Conservation (phyloP, 106 monocot genomes). For the Dioscorea dumetorum region DNA sequence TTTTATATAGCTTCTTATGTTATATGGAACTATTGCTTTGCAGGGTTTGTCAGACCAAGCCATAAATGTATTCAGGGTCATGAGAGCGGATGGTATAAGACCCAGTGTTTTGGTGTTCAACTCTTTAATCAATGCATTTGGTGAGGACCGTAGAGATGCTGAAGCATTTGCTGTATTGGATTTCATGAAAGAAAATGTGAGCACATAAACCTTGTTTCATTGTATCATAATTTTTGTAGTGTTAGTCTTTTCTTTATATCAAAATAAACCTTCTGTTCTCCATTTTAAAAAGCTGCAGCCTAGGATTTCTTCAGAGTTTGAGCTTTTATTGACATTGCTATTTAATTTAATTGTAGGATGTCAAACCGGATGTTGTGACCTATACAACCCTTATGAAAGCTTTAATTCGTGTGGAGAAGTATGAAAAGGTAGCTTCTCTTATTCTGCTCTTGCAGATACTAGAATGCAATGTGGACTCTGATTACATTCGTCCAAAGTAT, state of each 20-base stretch:
- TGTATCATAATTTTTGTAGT: too few relatives aligned
- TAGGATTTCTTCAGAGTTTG: too few relatives aligned
- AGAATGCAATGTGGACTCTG: too few relatives aligned
- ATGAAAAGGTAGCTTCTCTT: constrained; percentile 56
- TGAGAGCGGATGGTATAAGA: constrained; percentile 92
- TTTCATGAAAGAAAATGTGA: constrained; percentile 95
- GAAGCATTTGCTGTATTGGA: constrained; percentile 88
- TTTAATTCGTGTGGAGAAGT: constrained; percentile 91
- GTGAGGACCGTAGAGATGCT: constrained; percentile 82
- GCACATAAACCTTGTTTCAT: constrained; percentile 7
- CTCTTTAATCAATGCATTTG: constrained; percentile 97
- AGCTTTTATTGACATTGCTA: not conserved
- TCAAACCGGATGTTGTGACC: constrained; percentile 95
- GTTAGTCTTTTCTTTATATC: too few relatives aligned
- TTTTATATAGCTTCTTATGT: too few relatives aligned
- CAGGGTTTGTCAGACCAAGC: constrained; percentile 92
- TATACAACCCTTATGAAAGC: constrained; percentile 98
- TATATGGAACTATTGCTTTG: not conserved
- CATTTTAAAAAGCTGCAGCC: too few relatives aligned
- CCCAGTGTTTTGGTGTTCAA: constrained; percentile 78
- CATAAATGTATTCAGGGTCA: constrained; percentile 77
- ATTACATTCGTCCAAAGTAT: too few relatives aligned
- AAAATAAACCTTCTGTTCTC: too few relatives aligned
- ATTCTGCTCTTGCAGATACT: not conserved
- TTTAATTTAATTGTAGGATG: constrained; percentile 36